A percentile compares a stretch with the other conserved stretches of the same genome.
Evolutionary conservation across 192 early-diverging fungal species (phyloP).

Genomic region (Coemansia interrupta): DNA sequence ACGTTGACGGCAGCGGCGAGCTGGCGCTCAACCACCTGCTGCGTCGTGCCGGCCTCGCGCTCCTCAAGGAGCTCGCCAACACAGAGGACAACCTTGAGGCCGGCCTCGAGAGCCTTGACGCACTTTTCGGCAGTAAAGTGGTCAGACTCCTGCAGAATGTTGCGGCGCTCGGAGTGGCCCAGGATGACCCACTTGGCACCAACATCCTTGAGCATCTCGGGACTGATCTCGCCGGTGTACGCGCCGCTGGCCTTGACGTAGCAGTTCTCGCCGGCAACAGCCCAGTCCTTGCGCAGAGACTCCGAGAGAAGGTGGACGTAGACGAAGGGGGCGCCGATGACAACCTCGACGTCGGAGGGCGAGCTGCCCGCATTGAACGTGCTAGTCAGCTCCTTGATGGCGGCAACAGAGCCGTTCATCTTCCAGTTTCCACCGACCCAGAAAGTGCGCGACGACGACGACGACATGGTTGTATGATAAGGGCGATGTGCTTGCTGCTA

Average conservation of each 20-base stretch:
- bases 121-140: constrained; percentile 88
- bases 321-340: constrained; percentile 90
- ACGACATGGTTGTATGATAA: constrained; percentile 4
- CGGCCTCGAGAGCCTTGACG: constrained; percentile 80
- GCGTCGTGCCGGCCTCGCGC: constrained; percentile 85
- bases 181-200: constrained; percentile 93
- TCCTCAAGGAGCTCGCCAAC: constrained; percentile 94
- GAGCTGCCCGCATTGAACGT: constrained; percentile 71
- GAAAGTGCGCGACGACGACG: constrained; percentile 67
- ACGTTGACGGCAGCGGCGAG: constrained; percentile 76
- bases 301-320: constrained; percentile 81
- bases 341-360: constrained; percentile 81
- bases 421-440: constrained; percentile 92
- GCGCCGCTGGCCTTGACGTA: constrained; percentile 84
- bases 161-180: constrained; percentile 98
- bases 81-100: constrained; percentile 91
- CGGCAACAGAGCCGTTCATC: constrained; percentile 88
- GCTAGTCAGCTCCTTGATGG: constrained; percentile 72
- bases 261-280: constrained; percentile 95
- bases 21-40: constrained; percentile 84
- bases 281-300: constrained; percentile 75
- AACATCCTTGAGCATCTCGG: constrained; percentile 95
- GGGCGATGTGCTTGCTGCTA: too few species aligned
- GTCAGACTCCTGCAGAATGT: constrained; percentile 84
- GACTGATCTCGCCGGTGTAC: constrained; percentile 94